These are phyloP conservation scores for Coemansia sp. DNA, from an alignment of 192 early-diverging fungal genomes.

Conservation along the genomic window DNA sequence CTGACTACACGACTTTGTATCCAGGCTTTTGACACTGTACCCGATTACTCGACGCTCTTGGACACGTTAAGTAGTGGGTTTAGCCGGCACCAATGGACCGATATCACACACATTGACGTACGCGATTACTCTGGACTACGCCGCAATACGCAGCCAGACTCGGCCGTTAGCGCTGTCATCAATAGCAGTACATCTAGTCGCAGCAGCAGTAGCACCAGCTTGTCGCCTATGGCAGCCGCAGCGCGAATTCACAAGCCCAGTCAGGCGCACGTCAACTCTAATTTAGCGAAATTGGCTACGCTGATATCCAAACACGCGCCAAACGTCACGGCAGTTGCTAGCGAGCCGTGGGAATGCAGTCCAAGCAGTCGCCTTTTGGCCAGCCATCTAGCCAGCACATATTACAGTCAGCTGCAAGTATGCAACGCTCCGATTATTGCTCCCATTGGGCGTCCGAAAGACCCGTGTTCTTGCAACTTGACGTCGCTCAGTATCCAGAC, in stretches of 20 bases:
- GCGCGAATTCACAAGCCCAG: neutral
- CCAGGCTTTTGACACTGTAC: slow-evolving; percentile 17
- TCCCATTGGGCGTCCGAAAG: neutral
- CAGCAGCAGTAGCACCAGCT: slow-evolving; percentile 12
- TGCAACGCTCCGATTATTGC: slow-evolving; percentile 1
- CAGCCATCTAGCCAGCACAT: slow-evolving; percentile 1
- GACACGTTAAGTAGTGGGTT: slow-evolving; percentile 3
- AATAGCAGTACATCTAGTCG: neutral
- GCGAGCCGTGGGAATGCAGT: slow-evolving; percentile 26
- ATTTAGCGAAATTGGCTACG: neutral
- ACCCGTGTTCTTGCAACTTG: neutral
- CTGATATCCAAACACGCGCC: slow-evolving; percentile 17
- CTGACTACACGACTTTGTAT: slow-evolving; percentile 14
- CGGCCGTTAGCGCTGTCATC: neutral
- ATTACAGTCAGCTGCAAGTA: slow-evolving; percentile 4
- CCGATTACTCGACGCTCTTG: slow-evolving; percentile 20
- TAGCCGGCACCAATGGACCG: neutral
- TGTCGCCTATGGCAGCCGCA: neutral
- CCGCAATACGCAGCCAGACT: neutral
- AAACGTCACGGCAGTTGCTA: neutral
- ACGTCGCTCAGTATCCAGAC: slow-evolving; percentile 31
- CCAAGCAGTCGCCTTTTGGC: slow-evolving; percentile 18
- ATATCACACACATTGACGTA: slow-evolving; percentile 11
- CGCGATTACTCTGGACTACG: slow-evolving; percentile 15
- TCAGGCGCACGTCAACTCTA: neutral